A percentile compares a stretch with the other conserved stretches of the same genome.
These are phyloP conservation scores for Capsicum baccatum DNA, from an alignment of 257 asterid species.

Conservation along the genomic window DNA sequence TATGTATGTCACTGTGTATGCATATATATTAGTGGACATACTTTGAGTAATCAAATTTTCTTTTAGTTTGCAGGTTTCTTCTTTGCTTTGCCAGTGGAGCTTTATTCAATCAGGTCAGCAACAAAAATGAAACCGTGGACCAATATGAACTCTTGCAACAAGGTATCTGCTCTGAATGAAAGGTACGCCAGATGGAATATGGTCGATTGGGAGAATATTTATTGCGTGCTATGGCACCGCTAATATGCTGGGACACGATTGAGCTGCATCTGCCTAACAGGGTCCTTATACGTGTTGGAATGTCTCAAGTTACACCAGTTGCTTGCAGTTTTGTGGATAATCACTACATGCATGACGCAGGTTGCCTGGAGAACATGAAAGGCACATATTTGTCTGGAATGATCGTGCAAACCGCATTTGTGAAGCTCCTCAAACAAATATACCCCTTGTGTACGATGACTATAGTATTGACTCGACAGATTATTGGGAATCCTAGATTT, in stretches of 20 bases:
- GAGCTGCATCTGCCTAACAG: constrained; percentile 81
- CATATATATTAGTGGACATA: background rate
- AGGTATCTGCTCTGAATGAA: background rate
- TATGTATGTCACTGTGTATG: no score
- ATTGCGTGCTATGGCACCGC: constrained; percentile 76
- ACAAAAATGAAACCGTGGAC: background rate
- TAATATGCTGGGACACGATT: constrained; percentile 74
- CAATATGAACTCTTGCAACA: background rate
- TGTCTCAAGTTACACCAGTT: constrained; percentile 60
- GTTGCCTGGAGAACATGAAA: constrained; percentile 69
- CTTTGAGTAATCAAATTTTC: background rate
- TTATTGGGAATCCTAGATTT: constrained; percentile 77
- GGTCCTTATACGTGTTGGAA: constrained; percentile 74
- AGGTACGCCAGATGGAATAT: constrained; percentile 47
- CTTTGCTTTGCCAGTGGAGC: background rate
- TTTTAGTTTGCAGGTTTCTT: background rate
- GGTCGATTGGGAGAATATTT: constrained; percentile 63
- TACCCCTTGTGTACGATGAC: constrained; percentile 62
- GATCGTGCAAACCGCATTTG: constrained; percentile 51
- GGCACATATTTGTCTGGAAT: constrained; percentile 73
- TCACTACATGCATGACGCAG: constrained; percentile 65
- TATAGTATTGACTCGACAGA: constrained; percentile 73
- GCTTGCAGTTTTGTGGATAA: constrained; percentile 59
- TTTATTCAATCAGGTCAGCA: background rate
- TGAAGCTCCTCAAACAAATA: constrained; percentile 48